Base-by-base conservation (phyloP, 1,284 basidiomycete species). In the Takashimella tepidaria region DNA sequence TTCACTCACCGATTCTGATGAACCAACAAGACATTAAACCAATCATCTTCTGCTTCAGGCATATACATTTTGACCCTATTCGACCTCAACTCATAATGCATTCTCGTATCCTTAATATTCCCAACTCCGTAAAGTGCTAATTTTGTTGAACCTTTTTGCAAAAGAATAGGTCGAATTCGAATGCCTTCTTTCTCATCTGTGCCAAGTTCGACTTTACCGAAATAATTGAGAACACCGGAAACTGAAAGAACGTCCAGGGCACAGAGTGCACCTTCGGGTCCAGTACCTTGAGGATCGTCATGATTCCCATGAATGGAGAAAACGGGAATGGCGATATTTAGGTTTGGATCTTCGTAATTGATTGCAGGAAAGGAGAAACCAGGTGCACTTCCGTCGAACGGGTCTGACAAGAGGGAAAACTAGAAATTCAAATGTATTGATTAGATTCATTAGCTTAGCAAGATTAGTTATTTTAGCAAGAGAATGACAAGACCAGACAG, bases 231-330 rank as follows among this genome's bases (percentile, higher is more conserved):
- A 13, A 98, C 81, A 4, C 95, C 96, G 0, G 90, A 86, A 3
- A 92, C 92, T 1, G 93, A 93, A 4, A 98, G 84, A 46, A 98
- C 81, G 69, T 99, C 95, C 6, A 99, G 83, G 0, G 95, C 92
- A 60, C 91, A 96, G 0, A 99, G 81, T 0, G 95, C 93, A 4
- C 95, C 96, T 78, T 92, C 87, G 10, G 88, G 82, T 12, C 92
- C 92, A 11, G 92, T 86, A 21, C 95, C 96, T 76, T 98, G 96
- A 26, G 96, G 95, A 65, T 99, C 95, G 69, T 99, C 96, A 73
- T 99, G 96, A 69, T 99, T 99, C 42, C 95, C 96, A 67, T 99
- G 95, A 45, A 99, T 98, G 0, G 93, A 97, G 76, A 99, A 99
- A 21, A 98, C 88, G 2, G 96, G 96, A 24, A 96, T 90, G 20